Conservation (phyloP, 1,284 basidiomycete species). For the Malassezia furfur region DNA sequence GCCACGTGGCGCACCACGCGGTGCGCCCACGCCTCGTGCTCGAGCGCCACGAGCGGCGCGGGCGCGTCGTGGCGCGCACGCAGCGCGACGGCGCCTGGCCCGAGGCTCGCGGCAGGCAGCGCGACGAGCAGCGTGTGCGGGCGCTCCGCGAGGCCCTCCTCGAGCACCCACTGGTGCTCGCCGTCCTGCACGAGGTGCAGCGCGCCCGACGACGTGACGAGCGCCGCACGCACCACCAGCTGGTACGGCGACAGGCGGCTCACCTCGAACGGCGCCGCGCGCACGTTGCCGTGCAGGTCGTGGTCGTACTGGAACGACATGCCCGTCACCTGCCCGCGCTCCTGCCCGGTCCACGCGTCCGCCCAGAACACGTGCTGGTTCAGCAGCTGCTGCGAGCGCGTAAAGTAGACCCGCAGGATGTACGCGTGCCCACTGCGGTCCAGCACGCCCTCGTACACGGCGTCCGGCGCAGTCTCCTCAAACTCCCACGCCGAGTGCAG, state of each 20-base stretch:
- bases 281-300: constrained; percentile 61
- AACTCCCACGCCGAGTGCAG: constrained; percentile 36
- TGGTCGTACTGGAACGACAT: constrained; percentile 67
- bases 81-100: constrained; percentile 17
- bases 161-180: constrained; percentile 64
- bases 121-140: constrained; percentile 59
- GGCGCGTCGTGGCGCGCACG: constrained; percentile 36
- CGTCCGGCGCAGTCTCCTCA: constrained; percentile 42
- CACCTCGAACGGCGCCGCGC: constrained; percentile 52
- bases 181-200: constrained; percentile 66
- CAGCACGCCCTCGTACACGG: constrained; percentile 53
- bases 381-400: constrained; percentile 40
- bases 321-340: constrained; percentile 56
- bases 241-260: constrained; percentile 51
- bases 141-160: constrained; percentile 68
- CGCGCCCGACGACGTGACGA: constrained; percentile 68
- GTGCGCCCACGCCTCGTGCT: constrained; percentile 51
- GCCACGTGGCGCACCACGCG: constrained; percentile 33
- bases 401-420: constrained; percentile 62
- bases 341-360: constrained; percentile 52
- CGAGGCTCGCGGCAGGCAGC: constrained; percentile 60
- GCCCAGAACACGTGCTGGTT: constrained; percentile 57
- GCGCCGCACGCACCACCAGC: constrained; percentile 54
- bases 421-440: constrained; percentile 57
- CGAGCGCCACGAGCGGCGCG: constrained; percentile 5